Conservation (phyloP, 495 filamentous ascomycete genomes). For the Penicillium soppii region DNA sequence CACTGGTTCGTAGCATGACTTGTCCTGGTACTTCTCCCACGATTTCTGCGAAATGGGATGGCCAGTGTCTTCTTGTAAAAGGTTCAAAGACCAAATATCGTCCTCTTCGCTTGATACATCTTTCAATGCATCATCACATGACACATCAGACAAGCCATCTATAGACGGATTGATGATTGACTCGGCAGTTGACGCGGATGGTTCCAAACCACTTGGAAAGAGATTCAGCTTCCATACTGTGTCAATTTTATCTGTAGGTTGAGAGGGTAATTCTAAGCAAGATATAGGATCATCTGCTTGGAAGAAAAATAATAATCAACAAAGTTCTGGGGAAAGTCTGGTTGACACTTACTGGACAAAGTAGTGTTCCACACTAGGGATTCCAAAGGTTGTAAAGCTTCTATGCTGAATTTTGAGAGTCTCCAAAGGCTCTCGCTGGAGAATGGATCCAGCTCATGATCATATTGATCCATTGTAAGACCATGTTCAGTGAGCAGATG, state of each 20-base stretch:
- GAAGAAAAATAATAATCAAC: constrained; percentile 2
- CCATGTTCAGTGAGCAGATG: constrained; percentile 17
- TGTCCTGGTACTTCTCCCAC: constrained; percentile 69
- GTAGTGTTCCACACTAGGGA: constrained; percentile 36
- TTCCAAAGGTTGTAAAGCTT: constrained; percentile 39
- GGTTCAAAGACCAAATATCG: constrained; percentile 56
- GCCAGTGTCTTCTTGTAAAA: constrained; percentile 8
- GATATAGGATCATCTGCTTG: constrained; percentile 28
- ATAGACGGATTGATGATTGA: constrained; percentile 31
- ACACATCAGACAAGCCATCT: constrained; percentile 22
- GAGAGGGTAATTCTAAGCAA: constrained; percentile 22
- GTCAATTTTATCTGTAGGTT: constrained; percentile 21
- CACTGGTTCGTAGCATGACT: constrained; percentile 36
- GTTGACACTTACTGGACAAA: constrained; percentile 31
- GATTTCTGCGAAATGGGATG: constrained; percentile 51
- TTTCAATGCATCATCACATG: background rate
- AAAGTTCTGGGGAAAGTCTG: background rate
- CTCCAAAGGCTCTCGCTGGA: constrained; percentile 68
- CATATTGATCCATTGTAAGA: constrained; percentile 44
- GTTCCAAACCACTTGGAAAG: constrained; percentile 24
- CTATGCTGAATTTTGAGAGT: constrained; percentile 45
- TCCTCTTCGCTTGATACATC: constrained; percentile 29
- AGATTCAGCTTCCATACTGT: constrained; percentile 35
- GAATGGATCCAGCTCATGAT: constrained; percentile 61
- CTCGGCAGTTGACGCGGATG: constrained; percentile 15